Evolutionary conservation across 306 rosid species (phyloP).

Genomic region (Castanea crenata): DNA sequence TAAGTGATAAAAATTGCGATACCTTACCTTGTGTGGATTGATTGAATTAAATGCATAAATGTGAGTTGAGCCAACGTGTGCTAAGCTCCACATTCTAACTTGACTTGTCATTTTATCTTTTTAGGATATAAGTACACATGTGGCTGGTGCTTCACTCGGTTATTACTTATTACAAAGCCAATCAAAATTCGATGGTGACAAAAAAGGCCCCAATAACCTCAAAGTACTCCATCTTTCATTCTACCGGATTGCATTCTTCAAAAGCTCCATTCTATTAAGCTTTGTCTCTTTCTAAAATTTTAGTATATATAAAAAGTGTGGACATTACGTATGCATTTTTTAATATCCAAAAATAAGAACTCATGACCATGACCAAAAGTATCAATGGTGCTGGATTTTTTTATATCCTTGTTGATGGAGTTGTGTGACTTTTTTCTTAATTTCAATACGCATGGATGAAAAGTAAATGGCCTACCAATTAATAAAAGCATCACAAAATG

Average conservation of each 20-base stretch:
- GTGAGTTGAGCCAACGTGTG: no score
- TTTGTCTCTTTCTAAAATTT: neutral
- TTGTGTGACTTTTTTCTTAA: neutral
- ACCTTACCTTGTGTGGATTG: no score
- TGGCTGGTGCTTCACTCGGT: no score
- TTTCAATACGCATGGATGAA: conserved; percentile 1
- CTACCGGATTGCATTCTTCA: neutral
- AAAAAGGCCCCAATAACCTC: no score
- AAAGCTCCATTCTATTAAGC: neutral
- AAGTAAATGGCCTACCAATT: neutral
- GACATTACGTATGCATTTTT: neutral
- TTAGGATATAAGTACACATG: no score
- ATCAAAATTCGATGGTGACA: no score
- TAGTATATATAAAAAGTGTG: neutral
- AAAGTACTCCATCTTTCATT: no score
- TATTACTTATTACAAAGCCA: no score
- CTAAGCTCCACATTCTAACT: no score
- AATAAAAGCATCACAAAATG: conserved; percentile 7
- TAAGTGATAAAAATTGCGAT: no score
- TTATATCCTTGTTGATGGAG: conserved; percentile 2
- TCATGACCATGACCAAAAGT: conserved; percentile 24
- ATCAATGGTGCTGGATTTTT: conserved; percentile 20
- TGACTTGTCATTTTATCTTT: no score
- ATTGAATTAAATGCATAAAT: no score
- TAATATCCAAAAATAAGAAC: conserved; percentile 24